Conservation (phyloP, 2,329 filamentous ascomycete genomes). For the Fusarium avenaceum region DNA sequence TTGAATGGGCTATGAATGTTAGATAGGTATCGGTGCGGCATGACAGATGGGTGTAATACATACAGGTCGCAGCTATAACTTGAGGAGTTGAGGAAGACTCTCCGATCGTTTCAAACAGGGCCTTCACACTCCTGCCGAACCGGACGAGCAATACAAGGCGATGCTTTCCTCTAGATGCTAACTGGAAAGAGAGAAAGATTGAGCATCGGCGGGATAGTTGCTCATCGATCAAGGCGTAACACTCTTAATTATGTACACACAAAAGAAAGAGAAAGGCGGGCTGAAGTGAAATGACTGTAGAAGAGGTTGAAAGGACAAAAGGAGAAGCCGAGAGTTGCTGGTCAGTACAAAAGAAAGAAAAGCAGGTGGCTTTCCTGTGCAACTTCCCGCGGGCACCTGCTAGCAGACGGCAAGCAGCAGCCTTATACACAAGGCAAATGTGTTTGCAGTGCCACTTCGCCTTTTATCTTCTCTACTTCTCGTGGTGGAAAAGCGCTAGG, state of each 20-base stretch:
- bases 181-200: background rate
- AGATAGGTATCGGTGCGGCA: background rate
- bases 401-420: slow-evolving; percentile 16
- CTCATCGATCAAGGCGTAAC: background rate
- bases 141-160: background rate
- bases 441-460: slow-evolving; percentile 1
- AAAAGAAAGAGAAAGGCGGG: too few species aligned
- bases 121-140: background rate
- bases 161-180: background rate
- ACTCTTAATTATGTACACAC: too few species aligned
- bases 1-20: background rate
- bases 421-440: background rate
- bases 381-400: slow-evolving; percentile 16
- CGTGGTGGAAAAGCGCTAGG: too few species aligned
- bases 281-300: background rate
- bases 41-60: background rate
- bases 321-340: background rate
- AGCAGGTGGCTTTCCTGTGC: slow-evolving; percentile 9
- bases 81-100: slow-evolving; percentile 25
- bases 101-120: background rate
- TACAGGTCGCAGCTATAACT: background rate
- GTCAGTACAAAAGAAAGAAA: background rate
- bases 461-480: background rate
- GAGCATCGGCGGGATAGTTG: background rate
- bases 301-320: background rate